Percentiles rank a stretch among this genome's conserved stretches.
phyloP scores from a whole-genome alignment of 305 asterid species.

The Fraxinus ornus region DNA sequence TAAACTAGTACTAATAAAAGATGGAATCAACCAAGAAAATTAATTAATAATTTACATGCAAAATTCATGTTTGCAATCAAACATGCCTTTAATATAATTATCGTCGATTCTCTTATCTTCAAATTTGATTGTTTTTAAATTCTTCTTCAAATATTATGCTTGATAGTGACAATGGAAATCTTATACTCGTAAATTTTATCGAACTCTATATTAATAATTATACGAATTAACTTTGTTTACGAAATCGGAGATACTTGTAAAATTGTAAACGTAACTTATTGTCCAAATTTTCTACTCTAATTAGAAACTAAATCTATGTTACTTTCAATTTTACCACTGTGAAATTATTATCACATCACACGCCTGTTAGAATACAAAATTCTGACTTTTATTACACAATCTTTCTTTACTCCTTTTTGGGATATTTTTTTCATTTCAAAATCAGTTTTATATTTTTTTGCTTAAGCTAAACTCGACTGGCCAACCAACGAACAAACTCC shows the following conservation, averaged over 20 bases:
- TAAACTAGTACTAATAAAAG: too few relatives aligned
- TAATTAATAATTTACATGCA: too few relatives aligned
- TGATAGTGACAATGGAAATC: neutral
- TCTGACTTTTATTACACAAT: neutral
- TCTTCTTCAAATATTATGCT: neutral
- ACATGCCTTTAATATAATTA: neutral
- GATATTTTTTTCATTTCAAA: neutral
- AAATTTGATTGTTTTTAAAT: neutral
- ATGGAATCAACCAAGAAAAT: too few relatives aligned
- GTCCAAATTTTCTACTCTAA: neutral
- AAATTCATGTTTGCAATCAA: neutral
- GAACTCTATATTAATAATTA: neutral
- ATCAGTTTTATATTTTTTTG: neutral
- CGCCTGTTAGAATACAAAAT: neutral
- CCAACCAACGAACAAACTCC: slow-evolving; percentile 35
- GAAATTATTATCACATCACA: neutral
- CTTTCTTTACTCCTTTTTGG: neutral
- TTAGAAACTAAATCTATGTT: neutral
- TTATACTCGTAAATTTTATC: neutral
- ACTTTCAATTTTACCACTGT: neutral
- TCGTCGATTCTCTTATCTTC: neutral
- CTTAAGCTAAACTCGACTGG: slow-evolving; percentile 23
- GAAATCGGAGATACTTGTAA: neutral
- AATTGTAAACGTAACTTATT: neutral
- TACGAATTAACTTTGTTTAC: neutral